phyloP scores from a whole-genome alignment of 805 yeast species.

The Saturnispora serradocipensis region DNA sequence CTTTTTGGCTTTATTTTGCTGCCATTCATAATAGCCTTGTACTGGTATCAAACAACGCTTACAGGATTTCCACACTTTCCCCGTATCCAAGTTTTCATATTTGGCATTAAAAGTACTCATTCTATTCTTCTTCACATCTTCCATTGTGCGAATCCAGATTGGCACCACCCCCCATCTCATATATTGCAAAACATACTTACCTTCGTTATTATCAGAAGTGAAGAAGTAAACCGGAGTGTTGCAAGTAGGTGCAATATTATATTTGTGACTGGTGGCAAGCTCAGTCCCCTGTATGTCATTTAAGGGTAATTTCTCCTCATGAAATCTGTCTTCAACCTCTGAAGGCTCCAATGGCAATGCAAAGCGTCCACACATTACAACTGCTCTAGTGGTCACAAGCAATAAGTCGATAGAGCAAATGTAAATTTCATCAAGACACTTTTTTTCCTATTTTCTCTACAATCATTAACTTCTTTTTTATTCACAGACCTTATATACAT shows the following conservation, averaged over 20 bases:
- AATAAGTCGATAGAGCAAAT: background rate
- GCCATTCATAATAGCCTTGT: conserved; percentile 86
- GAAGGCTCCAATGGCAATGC: conserved; percentile 30
- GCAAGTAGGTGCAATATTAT: conserved; percentile 56
- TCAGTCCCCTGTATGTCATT: conserved; percentile 19
- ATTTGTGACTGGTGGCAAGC: conserved; percentile 23
- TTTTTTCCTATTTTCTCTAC: background rate
- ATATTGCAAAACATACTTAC: conserved; percentile 27
- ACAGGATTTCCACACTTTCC: conserved; percentile 49
- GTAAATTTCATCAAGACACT: background rate
- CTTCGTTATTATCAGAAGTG: conserved; percentile 1
- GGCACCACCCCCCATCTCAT: conserved; percentile 85
- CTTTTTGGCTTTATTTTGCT: conserved; percentile 27
- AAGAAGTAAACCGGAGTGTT: conserved; percentile 33
- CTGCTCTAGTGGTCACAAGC: background rate
- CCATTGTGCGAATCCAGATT: conserved; percentile 40
- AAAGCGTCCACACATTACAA: conserved; percentile 30
- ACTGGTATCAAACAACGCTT: conserved; percentile 70
- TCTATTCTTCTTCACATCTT: conserved; percentile 26
- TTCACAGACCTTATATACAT: background rate
- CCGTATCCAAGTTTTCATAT: conserved; percentile 44
- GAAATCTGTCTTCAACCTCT: conserved; percentile 34
- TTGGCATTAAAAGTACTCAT: conserved; percentile 67
- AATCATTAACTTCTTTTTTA: background rate
- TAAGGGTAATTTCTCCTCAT: conserved; percentile 14